Base-by-base conservation (phyloP, 73 alveolate genomes). In the Paramecium bursaria region DNA sequence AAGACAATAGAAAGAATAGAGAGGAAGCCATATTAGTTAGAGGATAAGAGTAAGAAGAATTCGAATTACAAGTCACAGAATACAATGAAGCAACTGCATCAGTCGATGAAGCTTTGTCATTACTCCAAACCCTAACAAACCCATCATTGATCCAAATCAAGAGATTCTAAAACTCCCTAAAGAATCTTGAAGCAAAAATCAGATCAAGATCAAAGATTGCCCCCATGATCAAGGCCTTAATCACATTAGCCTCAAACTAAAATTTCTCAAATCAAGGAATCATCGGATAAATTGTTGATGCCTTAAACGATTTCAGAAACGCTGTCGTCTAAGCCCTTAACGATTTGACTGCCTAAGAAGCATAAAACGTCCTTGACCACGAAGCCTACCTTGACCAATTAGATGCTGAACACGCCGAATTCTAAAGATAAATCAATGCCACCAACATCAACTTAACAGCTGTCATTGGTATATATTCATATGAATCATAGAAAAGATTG, bases 271-370 rank as follows among this genome's bases (percentile, higher is more conserved):
- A 67, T 42, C 46, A 67, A 67, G 55, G 44, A 21, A 47, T 67
- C 26, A 21, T 67, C 50, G 21, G 22, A 42, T 19, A 35, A 1
- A 67, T 67, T 35, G 82, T 67, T 67, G 82, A 67, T 39, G 82
- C 82, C 21, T 47, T 67, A 2, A 67, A 67, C 19, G 82, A 67
- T 0, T 67, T 67, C 50, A 67, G 82, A 67, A 67, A 67, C 19
- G 82, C 53, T 1, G 82, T 67, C 21, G 82, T 67, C 44, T 53
- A 67, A 39, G 26, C 26, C 19, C 33, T 67, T 57, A 67, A 67
- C 44, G 82, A 67, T 14, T 67, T 67, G 50, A 67, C 82, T 19
- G 82, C 82, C 46, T 19, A 67, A 67, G 82, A 67, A 67, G 82
- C 82, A 39, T 17, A 67, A 67, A 57, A 31, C 33, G 82, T 67